These are phyloP conservation scores for Sclerospora graminicola DNA, from an alignment of 352 stramenopile genomes.

Conservation along the genomic window DNA sequence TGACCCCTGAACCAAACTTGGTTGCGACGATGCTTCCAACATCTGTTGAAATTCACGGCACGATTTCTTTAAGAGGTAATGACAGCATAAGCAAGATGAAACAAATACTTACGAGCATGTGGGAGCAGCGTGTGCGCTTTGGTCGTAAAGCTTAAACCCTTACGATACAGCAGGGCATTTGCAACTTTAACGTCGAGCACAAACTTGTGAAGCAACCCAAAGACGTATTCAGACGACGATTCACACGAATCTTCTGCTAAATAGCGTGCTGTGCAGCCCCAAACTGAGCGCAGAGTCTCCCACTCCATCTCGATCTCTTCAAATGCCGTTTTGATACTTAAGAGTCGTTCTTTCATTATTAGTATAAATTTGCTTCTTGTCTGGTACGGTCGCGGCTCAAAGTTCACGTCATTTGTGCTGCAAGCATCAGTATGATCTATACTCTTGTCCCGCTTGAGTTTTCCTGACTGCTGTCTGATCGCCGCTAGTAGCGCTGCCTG, in stretches of 20 bases:
- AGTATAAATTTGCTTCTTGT: constrained; percentile 50
- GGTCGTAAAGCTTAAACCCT: constrained; percentile 39
- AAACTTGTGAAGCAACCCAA: constrained; percentile 60
- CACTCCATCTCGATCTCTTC: constrained; percentile 61
- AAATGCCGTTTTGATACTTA: constrained; percentile 39
- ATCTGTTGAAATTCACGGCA: constrained; percentile 10
- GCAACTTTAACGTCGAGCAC: constrained; percentile 68
- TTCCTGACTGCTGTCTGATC: constrained; percentile 12
- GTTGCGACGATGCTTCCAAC: constrained; percentile 61
- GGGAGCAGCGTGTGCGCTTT: constrained; percentile 23
- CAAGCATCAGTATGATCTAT: neutral
- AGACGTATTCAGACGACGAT: constrained; percentile 63
- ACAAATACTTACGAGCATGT: constrained; percentile 29
- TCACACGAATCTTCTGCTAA: constrained; percentile 44
- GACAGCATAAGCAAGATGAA: too few relatives aligned
- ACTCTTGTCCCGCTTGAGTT: neutral
- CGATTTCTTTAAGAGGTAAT: neutral
- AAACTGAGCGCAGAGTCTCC: constrained; percentile 43
- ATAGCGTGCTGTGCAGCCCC: constrained; percentile 57
- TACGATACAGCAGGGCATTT: constrained; percentile 46
- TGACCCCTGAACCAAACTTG: constrained; percentile 42
- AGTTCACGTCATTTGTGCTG: constrained; percentile 11
- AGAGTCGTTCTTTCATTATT: constrained; percentile 33
- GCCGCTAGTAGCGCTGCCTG: constrained; percentile 24
- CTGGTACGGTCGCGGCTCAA: constrained; percentile 34